Evolutionary conservation across 208 protist species (phyloP).

Genomic region (Trypanosoma cruzi): DNA sequence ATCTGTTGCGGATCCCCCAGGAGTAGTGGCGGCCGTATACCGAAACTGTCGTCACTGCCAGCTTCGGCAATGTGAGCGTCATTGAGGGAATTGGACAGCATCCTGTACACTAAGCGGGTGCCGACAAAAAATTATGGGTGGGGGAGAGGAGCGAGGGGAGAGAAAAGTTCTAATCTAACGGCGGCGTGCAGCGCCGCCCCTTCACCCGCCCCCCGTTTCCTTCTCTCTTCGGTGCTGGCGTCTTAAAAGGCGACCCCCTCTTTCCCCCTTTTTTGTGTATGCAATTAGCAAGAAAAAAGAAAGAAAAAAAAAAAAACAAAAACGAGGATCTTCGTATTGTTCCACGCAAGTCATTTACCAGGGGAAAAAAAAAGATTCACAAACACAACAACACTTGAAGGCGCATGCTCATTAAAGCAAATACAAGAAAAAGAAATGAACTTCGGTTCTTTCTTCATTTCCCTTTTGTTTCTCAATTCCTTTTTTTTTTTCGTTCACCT

Average conservation of each 20-base stretch:
- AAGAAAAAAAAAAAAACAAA: background rate
- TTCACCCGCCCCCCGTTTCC: background rate
- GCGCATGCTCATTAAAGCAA: too few relatives aligned
- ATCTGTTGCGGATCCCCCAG: background rate
- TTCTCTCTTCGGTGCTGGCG: background rate
- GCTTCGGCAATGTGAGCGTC: background rate
- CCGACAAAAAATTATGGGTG: too few relatives aligned
- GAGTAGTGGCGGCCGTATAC: background rate
- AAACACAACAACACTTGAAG: background rate
- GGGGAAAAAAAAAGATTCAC: background rate
- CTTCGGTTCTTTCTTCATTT: background rate
- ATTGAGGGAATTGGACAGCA: background rate
- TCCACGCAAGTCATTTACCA: background rate
- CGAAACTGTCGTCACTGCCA: background rate
- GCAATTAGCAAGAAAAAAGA: background rate
- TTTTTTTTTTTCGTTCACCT: background rate
- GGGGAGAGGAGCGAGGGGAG: background rate
- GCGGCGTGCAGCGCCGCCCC: background rate
- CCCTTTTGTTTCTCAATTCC: background rate
- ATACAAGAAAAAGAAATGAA: constrained; percentile 18
- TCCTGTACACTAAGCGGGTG: background rate
- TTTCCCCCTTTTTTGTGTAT: background rate
- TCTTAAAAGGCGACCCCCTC: background rate
- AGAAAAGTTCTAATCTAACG: background rate
- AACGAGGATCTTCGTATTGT: background rate